These are phyloP conservation scores for Phytophthora parvispora DNA, from an alignment of 352 stramenopile species.

Conservation along the genomic window DNA sequence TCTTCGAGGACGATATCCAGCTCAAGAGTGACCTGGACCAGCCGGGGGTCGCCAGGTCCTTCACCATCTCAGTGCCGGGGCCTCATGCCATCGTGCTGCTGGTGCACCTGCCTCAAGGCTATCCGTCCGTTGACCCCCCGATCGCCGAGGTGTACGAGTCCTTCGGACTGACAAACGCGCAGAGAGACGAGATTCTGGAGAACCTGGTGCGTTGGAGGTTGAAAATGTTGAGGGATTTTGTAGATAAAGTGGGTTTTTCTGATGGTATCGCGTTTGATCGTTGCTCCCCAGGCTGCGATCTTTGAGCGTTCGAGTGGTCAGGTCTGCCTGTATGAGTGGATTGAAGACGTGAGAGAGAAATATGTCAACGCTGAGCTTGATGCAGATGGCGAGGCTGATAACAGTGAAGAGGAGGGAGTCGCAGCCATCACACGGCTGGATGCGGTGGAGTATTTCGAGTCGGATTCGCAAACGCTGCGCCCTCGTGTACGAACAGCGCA, in stretches of 20 bases:
- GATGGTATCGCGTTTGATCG: not conserved
- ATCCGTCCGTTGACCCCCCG: conserved; percentile 74
- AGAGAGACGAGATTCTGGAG: conserved; percentile 71
- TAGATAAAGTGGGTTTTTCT: not conserved
- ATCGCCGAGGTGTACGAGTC: conserved; percentile 87
- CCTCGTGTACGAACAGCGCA: conserved; percentile 74
- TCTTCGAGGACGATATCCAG: conserved; percentile 78
- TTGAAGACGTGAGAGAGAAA: conserved; percentile 83
- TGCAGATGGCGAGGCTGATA: conserved; percentile 14
- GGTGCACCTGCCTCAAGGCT: conserved; percentile 77
- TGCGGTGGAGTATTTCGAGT: conserved; percentile 53
- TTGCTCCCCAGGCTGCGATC: conserved; percentile 50
- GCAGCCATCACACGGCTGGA: conserved; percentile 15
- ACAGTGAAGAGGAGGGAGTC: conserved; percentile 17
- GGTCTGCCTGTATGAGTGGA: conserved; percentile 91
- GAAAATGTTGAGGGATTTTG: not conserved
- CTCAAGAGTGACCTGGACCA: conserved; percentile 64
- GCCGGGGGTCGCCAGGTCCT: conserved; percentile 49
- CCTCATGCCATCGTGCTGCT: conserved; percentile 74
- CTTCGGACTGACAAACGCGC: conserved; percentile 77
- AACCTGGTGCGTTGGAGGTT: conserved; percentile 52
- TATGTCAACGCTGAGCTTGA: conserved; percentile 63
- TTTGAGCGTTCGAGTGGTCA: conserved; percentile 80
- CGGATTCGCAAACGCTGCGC: conserved; percentile 67
- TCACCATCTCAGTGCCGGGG: conserved; percentile 70